Percentiles rank a stretch among this genome's conserved stretches.
Conservation (phyloP, 805 yeast genomes). For the Candida ortonii region DNA sequence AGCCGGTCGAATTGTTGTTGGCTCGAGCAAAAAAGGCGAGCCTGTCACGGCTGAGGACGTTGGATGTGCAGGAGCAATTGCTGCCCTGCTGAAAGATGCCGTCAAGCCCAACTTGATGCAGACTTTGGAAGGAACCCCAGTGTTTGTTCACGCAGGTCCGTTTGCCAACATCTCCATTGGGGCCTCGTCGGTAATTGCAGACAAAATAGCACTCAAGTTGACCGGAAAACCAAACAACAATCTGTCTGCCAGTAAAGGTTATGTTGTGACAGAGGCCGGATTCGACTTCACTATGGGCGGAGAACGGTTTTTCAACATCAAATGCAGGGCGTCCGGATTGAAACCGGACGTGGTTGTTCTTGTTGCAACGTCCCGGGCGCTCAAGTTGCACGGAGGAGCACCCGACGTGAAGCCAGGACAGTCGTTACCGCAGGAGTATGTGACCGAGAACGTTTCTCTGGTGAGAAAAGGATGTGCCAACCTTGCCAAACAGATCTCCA, state of each 20-base stretch:
- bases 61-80: conserved; percentile 83
- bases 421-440: conserved; percentile 69
- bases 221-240: conserved; percentile 48
- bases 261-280: conserved; percentile 85
- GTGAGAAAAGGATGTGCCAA: conserved; percentile 70
- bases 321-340: conserved; percentile 78
- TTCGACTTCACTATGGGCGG: conserved; percentile 93
- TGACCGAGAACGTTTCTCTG: conserved; percentile 66
- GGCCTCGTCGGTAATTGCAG: conserved; percentile 81
- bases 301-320: conserved; percentile 79
- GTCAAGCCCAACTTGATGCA: conserved; percentile 85
- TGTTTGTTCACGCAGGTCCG: conserved; percentile 85
- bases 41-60: conserved; percentile 82
- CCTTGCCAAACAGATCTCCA: conserved; percentile 71
- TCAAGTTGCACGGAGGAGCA: conserved; percentile 86
- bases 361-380: conserved; percentile 82
- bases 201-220: conserved; percentile 74
- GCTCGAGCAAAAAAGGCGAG: conserved; percentile 61
- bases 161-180: conserved; percentile 87
- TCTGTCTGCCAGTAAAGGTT: conserved; percentile 53
- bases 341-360: conserved; percentile 74
- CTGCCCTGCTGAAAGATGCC: conserved; percentile 78
- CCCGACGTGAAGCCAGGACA: conserved; percentile 87
- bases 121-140: conserved; percentile 86
- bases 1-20: conserved; percentile 74